Evolutionary conservation across 1,284 basidiomycete species (phyloP).

Genomic region (Cutaneotrichosporon sp.): DNA sequence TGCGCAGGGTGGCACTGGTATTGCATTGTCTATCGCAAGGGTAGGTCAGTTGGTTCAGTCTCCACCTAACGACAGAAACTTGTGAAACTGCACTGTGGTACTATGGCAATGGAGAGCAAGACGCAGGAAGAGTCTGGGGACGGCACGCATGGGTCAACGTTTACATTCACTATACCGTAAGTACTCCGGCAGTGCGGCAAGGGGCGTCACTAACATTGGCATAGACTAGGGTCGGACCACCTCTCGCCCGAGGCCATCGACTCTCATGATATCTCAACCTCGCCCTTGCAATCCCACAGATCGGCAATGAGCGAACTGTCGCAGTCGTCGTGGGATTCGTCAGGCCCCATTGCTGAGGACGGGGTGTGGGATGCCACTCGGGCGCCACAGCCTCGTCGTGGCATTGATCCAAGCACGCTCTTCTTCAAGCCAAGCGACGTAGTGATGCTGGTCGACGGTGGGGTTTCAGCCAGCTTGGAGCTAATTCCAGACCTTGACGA

Average conservation of each 20-base stretch:
- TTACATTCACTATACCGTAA: slow-evolving; percentile 38
- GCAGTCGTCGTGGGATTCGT: not conserved
- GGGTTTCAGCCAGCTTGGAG: slow-evolving; percentile 1
- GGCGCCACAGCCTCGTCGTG: slow-evolving; percentile 3
- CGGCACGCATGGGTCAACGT: slow-evolving; percentile 40
- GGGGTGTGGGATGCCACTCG: not conserved
- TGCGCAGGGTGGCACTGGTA: slow-evolving; percentile 48
- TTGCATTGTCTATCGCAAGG: slow-evolving; percentile 39
- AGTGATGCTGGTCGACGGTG: slow-evolving; percentile 43
- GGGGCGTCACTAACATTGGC: not conserved
- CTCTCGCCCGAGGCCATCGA: slow-evolving; percentile 37
- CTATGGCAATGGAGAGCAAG: slow-evolving; percentile 43
- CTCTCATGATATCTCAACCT: not conserved
- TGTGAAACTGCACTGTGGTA: slow-evolving; percentile 49
- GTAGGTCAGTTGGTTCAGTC: not conserved
- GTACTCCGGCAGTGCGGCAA: slow-evolving; percentile 1
- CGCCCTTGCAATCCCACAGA: not conserved
- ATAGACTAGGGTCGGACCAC: slow-evolving; percentile 35
- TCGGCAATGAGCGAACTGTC: not conserved
- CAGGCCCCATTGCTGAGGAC: not conserved
- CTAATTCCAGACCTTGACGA: slow-evolving; percentile 28
- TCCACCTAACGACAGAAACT: slow-evolving; percentile 32
- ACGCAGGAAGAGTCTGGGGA: slow-evolving; percentile 35
- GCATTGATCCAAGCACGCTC: slow-evolving; percentile 37
- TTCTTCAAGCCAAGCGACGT: slow-evolving; percentile 43